Percentiles rank a stretch among this genome's conserved stretches.
Evolutionary conservation across 2,329 filamentous ascomycete genomes (phyloP).

Genomic region (Tothia fuscella): DNA sequence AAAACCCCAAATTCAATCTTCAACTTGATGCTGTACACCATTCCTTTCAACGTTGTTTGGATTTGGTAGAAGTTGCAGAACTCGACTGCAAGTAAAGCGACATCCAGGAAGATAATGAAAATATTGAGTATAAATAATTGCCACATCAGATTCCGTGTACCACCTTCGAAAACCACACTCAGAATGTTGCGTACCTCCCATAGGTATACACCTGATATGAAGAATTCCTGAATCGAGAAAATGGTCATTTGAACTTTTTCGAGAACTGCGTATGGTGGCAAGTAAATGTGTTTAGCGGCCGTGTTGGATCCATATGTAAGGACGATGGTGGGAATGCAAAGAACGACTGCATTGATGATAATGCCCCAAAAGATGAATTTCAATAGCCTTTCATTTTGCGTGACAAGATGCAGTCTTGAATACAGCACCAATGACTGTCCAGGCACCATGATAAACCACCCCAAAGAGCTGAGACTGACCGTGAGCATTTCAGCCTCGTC

Average conservation of each 20-base stretch:
- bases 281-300: slow-evolving; percentile 21
- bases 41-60: slow-evolving; percentile 7
- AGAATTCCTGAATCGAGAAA: slow-evolving; percentile 30
- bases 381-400: slow-evolving; percentile 38
- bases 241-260: slow-evolving; percentile 34
- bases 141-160: slow-evolving; percentile 9
- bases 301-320: slow-evolving; percentile 43
- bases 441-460: slow-evolving; percentile 49
- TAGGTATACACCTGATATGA: slow-evolving; percentile 19
- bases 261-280: slow-evolving; percentile 28
- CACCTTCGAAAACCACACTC: background rate
- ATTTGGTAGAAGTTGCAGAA: slow-evolving; percentile 7
- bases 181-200: slow-evolving; percentile 6
- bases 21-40: slow-evolving; percentile 10
- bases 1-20: slow-evolving; percentile 9
- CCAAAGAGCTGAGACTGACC: slow-evolving; percentile 36
- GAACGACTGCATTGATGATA: slow-evolving; percentile 39
- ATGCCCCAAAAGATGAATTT: slow-evolving; percentile 45
- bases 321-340: slow-evolving; percentile 43
- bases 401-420: slow-evolving; percentile 49
- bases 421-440: slow-evolving; percentile 51
- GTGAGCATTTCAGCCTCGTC: slow-evolving; percentile 26
- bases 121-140: slow-evolving; percentile 7
- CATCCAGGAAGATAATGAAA: slow-evolving; percentile 7
- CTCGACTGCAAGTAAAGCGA: slow-evolving; percentile 3